Base-by-base conservation (phyloP, 75 land plant genomes). In the Pinus taeda region DNA sequence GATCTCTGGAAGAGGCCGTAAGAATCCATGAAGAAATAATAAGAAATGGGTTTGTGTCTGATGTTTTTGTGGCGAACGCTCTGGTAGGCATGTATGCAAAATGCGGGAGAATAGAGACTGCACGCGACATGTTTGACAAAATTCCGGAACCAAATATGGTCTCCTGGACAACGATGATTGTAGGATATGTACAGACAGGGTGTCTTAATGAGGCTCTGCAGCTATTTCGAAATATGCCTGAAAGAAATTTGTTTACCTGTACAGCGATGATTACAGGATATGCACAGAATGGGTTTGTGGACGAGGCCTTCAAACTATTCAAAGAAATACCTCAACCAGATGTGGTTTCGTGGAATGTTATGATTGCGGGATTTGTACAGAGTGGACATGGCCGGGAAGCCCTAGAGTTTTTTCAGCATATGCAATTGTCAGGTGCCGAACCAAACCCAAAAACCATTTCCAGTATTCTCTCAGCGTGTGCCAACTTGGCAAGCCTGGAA, bases 11-110 rank as follows among this genome's bases (percentile, higher is more conserved):
- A 9, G 30, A 75, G 15, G 89, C 81, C 0, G 45, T 73, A 72
- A 70, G 78, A 60, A 45, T 86, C 17, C 85, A 86, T 72, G 77
- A 20, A 12, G 56, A 57, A 14, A 49, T 72, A 21, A 37, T 74
- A 18, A 80, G 79, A 66, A 20, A 45, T 4, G 88, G 83, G 30
- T 42, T 75, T 15, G 66, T 67, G 45, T 37, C 62, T 13, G 56
- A 67, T 77, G 59, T 78, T 15, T 83, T 80, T 75, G 80, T 83
- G 14, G 57, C 66, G 12, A 86, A 83, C 66, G 79, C 82, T 20
- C 80, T 86, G 22, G 66, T 86, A 57, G 65, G 75, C 17, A 83
- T 83, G 85, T 86, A 86, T 60, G 86, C 75, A 67, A 86, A 80
- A 70, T 86, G 83, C 74, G 88, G 88, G 22, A 57, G 62, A 45